phyloP scores from a whole-genome alignment of 257 asterid species.

The Plantago ovata region DNA sequence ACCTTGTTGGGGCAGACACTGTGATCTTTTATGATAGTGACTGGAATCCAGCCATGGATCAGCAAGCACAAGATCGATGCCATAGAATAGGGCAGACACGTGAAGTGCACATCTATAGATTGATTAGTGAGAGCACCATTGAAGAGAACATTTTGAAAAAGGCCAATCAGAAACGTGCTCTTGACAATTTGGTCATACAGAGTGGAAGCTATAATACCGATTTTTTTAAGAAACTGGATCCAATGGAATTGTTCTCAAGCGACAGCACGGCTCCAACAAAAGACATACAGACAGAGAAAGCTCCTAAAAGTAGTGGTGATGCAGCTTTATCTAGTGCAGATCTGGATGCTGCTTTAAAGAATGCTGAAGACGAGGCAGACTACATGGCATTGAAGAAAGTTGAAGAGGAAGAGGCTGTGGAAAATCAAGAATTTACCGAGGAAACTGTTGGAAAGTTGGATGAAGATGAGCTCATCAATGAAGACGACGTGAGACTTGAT shows the following conservation, averaged over 20 bases:
- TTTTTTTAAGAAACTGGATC: conserved; percentile 92
- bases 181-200: conserved; percentile 93
- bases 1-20: conserved; percentile 97
- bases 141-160: conserved; percentile 95
- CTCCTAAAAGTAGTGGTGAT: conserved; percentile 44
- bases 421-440: conserved; percentile 96
- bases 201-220: conserved; percentile 96
- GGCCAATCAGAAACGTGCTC: conserved; percentile 97
- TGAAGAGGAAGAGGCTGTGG: conserved; percentile 99
- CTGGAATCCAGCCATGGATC: conserved; percentile 99
- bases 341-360: conserved; percentile 93
- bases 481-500: conserved; percentile 74
- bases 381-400: conserved; percentile 98
- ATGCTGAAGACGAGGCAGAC: conserved; percentile 99
- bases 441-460: conserved; percentile 81
- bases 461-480: conserved; percentile 86
- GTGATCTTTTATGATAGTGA: conserved; percentile 97
- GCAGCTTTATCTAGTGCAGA: conserved; percentile 66
- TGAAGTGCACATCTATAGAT: conserved; percentile 90
- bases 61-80: conserved; percentile 99
- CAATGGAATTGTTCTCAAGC: conserved; percentile 84
- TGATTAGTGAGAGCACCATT: conserved; percentile 96
- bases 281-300: conserved; percentile 38
- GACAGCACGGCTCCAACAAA: conserved; percentile 39
- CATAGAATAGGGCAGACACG: conserved; percentile 99